Base-by-base conservation (phyloP, 176 grass and related monocot genomes). In the Lolium multiflorum region DNA sequence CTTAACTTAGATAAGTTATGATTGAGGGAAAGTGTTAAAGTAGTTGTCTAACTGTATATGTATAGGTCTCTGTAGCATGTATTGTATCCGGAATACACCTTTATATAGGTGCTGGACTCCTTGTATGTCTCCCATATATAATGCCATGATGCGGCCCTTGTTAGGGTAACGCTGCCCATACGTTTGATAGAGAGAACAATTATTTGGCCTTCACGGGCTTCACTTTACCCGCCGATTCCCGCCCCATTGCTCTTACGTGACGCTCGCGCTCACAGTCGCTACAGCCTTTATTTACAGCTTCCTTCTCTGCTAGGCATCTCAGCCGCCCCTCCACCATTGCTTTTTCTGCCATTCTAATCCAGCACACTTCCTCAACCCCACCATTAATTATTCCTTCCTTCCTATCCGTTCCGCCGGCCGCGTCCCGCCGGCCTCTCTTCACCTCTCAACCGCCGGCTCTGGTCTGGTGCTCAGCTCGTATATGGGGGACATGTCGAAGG, bases 401-500 rank as follows among this genome's bases (percentile, higher is more conserved):
- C 13, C 44, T 48, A 16, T 44, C 61, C 60, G 9, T 41, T 28
- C 46, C 13, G 2, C 21, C 18, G 20, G 17, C 31, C 15, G 13
- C 22, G 21, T 15, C 24, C 82, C 13, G 70, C 46, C 20, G 14
- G 4, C 1, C 3, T 77, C 46, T 41, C 15, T 28, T 10, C 55
- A 51, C 62, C 5, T 35, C 13, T 46, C 59, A 60, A 11, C 68
- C 56, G 37, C 57, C 69, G 22, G 3, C 80, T 48, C 80, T 48
- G 44, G 74, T 76, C 31, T 15, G 18, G 49, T 20, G 7, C 48
- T 75, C 73, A 54, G 49, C 76, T 87, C 81, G 24, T 17, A 10
- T 48, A 35, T 9, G 74, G 38, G 5, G 18, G 76, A 86, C 79
- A 88, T 92, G 87, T 82, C 87, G n/a, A 92, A 89, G 86, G 87